These are phyloP conservation scores for Lycium ferocissimum DNA, from an alignment of 257 asterid species.

Conservation along the genomic window DNA sequence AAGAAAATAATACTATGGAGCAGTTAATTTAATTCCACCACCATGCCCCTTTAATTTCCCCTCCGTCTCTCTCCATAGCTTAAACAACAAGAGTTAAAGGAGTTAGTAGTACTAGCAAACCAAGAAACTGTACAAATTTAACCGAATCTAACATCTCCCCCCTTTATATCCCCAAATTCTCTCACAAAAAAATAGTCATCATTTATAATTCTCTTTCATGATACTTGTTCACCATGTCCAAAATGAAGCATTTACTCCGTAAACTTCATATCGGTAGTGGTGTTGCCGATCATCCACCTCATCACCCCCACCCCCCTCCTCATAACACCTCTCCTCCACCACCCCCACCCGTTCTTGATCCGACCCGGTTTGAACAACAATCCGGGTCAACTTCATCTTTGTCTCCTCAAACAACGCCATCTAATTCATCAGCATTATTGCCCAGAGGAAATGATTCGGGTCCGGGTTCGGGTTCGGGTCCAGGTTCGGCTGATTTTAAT, in stretches of 20 bases:
- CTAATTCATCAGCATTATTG: constrained; percentile 34
- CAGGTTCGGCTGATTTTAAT: constrained; percentile 48
- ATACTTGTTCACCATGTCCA: constrained; percentile 68
- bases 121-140: constrained; percentile 27
- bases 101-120: not conserved
- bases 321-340: not conserved
- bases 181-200: not conserved
- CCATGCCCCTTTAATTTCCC: not conserved
- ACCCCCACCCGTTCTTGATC: too few relatives aligned
- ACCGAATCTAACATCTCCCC: constrained; percentile 22
- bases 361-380: constrained; percentile 25
- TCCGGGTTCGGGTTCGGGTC: constrained; percentile 29
- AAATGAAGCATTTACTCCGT: constrained; percentile 90
- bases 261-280: constrained; percentile 90
- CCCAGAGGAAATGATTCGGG: not conserved
- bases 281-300: constrained; percentile 35
- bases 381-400: constrained; percentile 31
- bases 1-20: not conserved
- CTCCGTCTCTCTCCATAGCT: constrained; percentile 32
- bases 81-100: constrained; percentile 43
- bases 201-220: constrained; percentile 51
- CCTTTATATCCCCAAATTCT: not conserved
- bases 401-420: constrained; percentile 29
- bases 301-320: constrained; percentile 23
- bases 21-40: constrained; percentile 39